Percentiles rank a stretch among this genome's conserved stretches.
These are phyloP conservation scores for Trichoderma atroviride DNA, from an alignment of 2,329 filamentous ascomycete genomes.

Conservation along the genomic window DNA sequence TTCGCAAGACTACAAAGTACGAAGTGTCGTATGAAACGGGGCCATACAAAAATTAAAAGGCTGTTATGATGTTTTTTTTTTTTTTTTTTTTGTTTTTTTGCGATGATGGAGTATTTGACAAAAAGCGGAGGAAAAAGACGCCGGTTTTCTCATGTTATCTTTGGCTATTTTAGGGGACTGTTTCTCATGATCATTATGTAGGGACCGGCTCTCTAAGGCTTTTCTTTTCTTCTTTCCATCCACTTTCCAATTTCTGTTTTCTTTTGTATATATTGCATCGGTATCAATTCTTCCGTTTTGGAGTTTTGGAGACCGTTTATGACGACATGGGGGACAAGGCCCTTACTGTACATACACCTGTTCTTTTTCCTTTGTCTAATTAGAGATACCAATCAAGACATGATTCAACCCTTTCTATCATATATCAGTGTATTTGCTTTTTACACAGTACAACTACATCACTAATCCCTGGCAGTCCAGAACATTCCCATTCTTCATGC, in stretches of 20 bases:
- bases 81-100: neutral
- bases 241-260: neutral
- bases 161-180: neutral
- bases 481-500: neutral
- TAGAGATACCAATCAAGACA: conserved; percentile 2
- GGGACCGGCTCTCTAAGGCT: neutral
- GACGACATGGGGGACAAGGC: neutral
- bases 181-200: neutral
- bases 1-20: conserved; percentile 44
- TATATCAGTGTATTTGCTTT: neutral
- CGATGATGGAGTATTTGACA: neutral
- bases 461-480: neutral
- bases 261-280: neutral
- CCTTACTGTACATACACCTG: neutral
- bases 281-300: neutral
- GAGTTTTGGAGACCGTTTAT: neutral
- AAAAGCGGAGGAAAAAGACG: neutral
- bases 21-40: conserved; percentile 40
- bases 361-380: neutral
- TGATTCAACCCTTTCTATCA: neutral
- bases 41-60: conserved; percentile 15
- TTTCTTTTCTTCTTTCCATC: neutral
- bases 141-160: neutral
- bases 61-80: neutral
- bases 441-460: neutral